phyloP scores from a whole-genome alignment of 768 basidiomycete genomes.

The Lepiota brunneoincarnata region DNA sequence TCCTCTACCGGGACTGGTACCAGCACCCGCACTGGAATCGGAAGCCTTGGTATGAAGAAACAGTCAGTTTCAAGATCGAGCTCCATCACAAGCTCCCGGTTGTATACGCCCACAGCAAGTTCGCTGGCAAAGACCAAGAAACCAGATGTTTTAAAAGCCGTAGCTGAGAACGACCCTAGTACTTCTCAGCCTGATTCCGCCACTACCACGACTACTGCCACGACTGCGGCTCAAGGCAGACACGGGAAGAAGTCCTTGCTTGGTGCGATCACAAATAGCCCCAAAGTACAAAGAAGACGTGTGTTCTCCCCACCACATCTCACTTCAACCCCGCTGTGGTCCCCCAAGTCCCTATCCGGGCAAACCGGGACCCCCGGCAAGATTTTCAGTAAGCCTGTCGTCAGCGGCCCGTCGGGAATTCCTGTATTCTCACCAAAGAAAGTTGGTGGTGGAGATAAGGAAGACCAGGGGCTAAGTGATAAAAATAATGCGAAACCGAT shows the following conservation, averaged over 20 bases:
- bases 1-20: conserved; percentile 18
- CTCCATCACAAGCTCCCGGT: conserved; percentile 36
- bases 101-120: conserved; percentile 75
- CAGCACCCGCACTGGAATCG: conserved; percentile 14
- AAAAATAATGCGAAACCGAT: neutral
- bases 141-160: conserved; percentile 13
- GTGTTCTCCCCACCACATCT: neutral
- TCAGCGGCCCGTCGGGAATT: conserved; percentile 31
- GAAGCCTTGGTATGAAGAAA: conserved; percentile 36
- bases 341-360: neutral
- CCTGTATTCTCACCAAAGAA: conserved; percentile 16
- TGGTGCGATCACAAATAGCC: conserved; percentile 35
- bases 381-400: conserved; percentile 57
- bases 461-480: neutral
- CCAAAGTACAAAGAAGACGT: conserved; percentile 2
- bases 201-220: neutral
- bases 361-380: conserved; percentile 20
- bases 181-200: neutral
- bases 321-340: conserved; percentile 13
- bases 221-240: neutral
- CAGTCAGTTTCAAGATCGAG: conserved; percentile 5
- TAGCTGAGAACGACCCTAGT: conserved; percentile 11
- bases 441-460: neutral
- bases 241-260: conserved; percentile 20
- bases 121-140: conserved; percentile 60